Percentiles rank a stretch among this genome's conserved stretches.
Evolutionary conservation across 1,284 basidiomycete species (phyloP).

Genomic region (Trichosporon sp.): DNA sequence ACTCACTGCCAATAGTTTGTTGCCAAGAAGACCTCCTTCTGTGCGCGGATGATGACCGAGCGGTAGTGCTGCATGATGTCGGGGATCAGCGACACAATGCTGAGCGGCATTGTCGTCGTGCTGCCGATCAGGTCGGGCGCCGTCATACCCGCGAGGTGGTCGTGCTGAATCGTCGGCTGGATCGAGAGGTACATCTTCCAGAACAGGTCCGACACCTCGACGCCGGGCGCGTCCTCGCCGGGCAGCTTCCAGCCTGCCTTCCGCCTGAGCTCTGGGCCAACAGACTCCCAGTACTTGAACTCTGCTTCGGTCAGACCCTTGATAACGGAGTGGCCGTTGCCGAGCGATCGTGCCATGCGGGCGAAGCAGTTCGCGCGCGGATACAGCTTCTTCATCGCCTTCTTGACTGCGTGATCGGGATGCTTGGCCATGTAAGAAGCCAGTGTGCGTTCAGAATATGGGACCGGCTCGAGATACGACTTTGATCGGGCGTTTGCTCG

Average conservation of each 20-base stretch:
- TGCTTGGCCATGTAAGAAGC: constrained; percentile 38
- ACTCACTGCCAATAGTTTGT: constrained; percentile 59
- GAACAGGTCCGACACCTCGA: constrained; percentile 43
- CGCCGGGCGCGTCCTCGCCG: constrained; percentile 38
- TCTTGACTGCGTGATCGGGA: constrained; percentile 33
- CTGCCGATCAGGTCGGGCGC: constrained; percentile 57
- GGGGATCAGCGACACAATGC: constrained; percentile 54
- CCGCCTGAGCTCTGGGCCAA: constrained; percentile 32
- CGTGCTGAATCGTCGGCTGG: constrained; percentile 54
- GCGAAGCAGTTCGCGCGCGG: constrained; percentile 40
- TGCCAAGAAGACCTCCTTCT: constrained; percentile 59
- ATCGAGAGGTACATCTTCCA: constrained; percentile 57
- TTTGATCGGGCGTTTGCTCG: neutral
- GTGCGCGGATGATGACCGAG: constrained; percentile 56
- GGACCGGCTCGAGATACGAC: neutral
- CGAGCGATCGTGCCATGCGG: constrained; percentile 38
- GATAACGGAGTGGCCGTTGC: constrained; percentile 47
- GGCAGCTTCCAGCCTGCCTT: constrained; percentile 47
- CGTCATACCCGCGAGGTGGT: constrained; percentile 56
- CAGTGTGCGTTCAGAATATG: constrained; percentile 19
- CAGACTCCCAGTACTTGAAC: constrained; percentile 29
- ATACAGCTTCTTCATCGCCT: constrained; percentile 38
- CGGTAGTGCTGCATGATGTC: constrained; percentile 60
- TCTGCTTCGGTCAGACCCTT: constrained; percentile 40
- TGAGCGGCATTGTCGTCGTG: constrained; percentile 57